Base-by-base conservation (phyloP, 2,329 filamentous ascomycete genomes). In the Pyricularia grisea region DNA sequence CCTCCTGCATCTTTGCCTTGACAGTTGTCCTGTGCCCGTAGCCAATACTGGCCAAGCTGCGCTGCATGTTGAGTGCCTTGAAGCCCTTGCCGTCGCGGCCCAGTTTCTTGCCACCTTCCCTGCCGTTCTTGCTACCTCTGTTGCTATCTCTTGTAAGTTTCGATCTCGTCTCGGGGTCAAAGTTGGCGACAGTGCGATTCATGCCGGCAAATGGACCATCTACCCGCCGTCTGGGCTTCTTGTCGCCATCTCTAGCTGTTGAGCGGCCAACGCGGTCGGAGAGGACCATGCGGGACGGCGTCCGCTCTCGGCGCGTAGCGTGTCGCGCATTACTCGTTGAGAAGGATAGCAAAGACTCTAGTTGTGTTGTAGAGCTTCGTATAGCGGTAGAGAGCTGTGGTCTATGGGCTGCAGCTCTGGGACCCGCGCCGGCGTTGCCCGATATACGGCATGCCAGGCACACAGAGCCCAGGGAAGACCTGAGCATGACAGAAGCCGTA, bases 41-140 rank as follows among this genome's bases (percentile, higher is more conserved):
- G 0, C 92, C 87, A 4, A 98, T 84, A 3, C 89, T 87, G 2
- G 92, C 83, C 72, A 98, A 82, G 1, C 91, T 85, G 67, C 89
- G 88, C 77, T 97, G 94, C 94, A 98, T 98, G 81, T 96, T 97
- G 78, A 98, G 83, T 4, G 94, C 94, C 77, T 96, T 94, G 79
- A 87, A 91, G 9, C 85, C 79, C 27, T 82, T 81, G 70, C 81
- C 78, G 71, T 83, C 81, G 76, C 82, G 78, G 79, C 75, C 33
- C n/a, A 63, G 27, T 20, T 27, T 77, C 65, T 70, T 73, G 58
- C 72, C 71, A 70, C 30, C 70, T 65, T 70, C 70, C 69, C 68
- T 69, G 67, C 73, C 73, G 81, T 73, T 80, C 75, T 69, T 75
- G 71, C 71, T 78, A 75, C 67, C 31, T 42, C 74, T 70, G 67